Evolutionary conservation across 257 asterid genomes (phyloP).

Genomic region (Linderniella brevidens): DNA sequence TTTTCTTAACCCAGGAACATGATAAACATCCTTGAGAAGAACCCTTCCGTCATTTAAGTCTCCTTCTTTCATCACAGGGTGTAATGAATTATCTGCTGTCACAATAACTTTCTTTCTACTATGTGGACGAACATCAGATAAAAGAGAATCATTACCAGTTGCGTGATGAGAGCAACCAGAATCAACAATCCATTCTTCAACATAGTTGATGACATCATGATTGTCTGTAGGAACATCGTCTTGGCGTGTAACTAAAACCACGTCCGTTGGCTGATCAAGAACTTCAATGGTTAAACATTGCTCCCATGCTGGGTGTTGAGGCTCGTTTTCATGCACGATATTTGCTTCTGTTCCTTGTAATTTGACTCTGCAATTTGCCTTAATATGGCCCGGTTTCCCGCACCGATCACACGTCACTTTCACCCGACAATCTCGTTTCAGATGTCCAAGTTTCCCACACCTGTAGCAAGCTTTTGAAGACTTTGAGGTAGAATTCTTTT

Average conservation of each 20-base stretch:
- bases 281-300: conserved; percentile 1
- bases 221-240: too few relatives aligned
- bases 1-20: conserved; percentile 9
- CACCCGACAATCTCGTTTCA: too few relatives aligned
- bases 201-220: too few relatives aligned
- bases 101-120: conserved; percentile 1
- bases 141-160: conserved; percentile 4
- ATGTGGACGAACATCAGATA: conserved; percentile 7
- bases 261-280: too few relatives aligned
- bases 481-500: background rate
- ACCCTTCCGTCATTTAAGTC: background rate
- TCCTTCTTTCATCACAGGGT: background rate
- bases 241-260: too few relatives aligned
- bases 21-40: conserved; percentile 9
- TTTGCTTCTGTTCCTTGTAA: background rate
- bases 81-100: conserved; percentile 8
- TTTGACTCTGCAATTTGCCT: background rate
- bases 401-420: too few relatives aligned
- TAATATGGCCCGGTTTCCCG: background rate
- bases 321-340: background rate
- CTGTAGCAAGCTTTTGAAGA: too few relatives aligned
- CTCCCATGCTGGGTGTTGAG: too few relatives aligned
- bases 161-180: conserved; percentile 14
- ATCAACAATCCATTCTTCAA: conserved; percentile 12
- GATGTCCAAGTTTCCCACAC: conserved; percentile 1